phyloP scores from a whole-genome alignment of 1,139 yeast genomes.

The Ogataea hybrid region DNA sequence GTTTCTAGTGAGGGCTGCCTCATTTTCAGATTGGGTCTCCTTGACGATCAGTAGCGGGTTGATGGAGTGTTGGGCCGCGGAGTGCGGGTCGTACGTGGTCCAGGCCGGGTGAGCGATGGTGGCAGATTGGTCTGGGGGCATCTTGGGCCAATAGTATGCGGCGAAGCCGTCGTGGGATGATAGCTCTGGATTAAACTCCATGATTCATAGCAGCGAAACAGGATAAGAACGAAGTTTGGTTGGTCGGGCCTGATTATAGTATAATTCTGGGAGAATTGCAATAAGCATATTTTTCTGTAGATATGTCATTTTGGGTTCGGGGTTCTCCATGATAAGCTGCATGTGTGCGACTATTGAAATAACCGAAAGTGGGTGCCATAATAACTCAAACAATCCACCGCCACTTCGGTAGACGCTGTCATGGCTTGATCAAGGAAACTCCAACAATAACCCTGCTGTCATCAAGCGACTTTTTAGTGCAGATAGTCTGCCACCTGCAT shows the following conservation, averaged over 20 bases:
- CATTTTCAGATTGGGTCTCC: not conserved
- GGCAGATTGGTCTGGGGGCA: not conserved
- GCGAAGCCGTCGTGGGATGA: constrained; percentile 6
- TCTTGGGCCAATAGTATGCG: constrained; percentile 4
- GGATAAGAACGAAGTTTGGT: not conserved
- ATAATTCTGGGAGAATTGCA: not conserved
- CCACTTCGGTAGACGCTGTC: not conserved
- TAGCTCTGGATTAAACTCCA: constrained; percentile 10
- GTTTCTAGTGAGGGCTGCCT: not conserved
- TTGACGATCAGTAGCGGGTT: constrained; percentile 7
- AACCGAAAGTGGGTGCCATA: not conserved
- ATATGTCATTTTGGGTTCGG: not conserved
- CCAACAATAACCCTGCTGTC: not conserved
- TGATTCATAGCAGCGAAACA: constrained; percentile 2
- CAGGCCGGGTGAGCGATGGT: not conserved
- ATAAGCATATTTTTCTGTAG: not conserved
- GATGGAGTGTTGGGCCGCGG: constrained; percentile 1
- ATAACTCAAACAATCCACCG: not conserved
- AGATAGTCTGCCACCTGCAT: not conserved
- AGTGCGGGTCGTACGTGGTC: not conserved
- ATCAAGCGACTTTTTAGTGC: not conserved
- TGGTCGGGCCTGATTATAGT: not conserved
- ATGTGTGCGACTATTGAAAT: not conserved
- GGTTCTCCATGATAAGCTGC: not conserved
- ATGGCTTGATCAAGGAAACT: not conserved